Conservation (phyloP, 2,329 filamentous ascomycete species). For the Penicillium sp. region DNA sequence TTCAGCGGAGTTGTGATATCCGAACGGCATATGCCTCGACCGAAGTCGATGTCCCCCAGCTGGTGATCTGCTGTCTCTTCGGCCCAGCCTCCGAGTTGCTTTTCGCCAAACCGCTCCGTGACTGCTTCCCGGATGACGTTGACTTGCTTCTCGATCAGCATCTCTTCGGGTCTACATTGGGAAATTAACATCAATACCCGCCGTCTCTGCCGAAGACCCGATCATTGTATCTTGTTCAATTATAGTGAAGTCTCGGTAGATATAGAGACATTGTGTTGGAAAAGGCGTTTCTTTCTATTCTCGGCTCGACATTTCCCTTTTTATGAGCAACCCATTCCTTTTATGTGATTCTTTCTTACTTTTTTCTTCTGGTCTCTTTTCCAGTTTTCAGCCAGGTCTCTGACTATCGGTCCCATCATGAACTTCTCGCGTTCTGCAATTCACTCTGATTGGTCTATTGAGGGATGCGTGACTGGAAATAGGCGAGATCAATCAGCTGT, state of each 20-base stretch:
- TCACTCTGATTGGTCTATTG: background rate
- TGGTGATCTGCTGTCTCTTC: constrained; percentile 7
- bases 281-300: constrained; percentile 21
- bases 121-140: background rate
- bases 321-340: constrained; percentile 16
- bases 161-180: background rate
- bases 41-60: constrained; percentile 19
- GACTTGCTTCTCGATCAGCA: background rate
- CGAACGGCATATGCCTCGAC: constrained; percentile 19
- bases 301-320: constrained; percentile 10
- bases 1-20: constrained; percentile 33
- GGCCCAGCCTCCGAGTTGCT: background rate
- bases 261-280: constrained; percentile 7
- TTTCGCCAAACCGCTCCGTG: background rate
- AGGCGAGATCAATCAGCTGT: constrained; percentile 22
- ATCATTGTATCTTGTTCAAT: constrained; percentile 1
- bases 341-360: constrained; percentile 14
- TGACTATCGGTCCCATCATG: background rate
- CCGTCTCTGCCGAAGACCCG: background rate
- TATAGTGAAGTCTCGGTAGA: constrained; percentile 1
- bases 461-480: constrained; percentile 19
- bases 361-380: constrained; percentile 8
- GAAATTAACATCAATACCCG: background rate
- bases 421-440: constrained; percentile 1
- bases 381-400: constrained; percentile 4